Evolutionary conservation across 2,329 filamentous ascomycete species (phyloP).

Genomic region (Amesomyces nigricolor): DNA sequence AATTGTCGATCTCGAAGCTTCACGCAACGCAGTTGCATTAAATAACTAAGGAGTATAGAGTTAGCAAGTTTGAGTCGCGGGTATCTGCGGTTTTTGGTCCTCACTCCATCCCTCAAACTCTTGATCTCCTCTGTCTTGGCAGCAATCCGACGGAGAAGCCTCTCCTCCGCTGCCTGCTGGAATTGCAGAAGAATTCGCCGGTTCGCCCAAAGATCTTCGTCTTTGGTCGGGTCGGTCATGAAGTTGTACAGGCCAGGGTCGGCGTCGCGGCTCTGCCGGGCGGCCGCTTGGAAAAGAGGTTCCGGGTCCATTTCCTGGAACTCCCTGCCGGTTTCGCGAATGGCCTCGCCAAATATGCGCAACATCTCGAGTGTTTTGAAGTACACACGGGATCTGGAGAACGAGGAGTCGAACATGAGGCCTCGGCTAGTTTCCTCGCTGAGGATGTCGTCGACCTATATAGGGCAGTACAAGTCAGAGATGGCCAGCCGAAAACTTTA

Average conservation of each 20-base stretch:
- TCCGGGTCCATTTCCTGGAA: conserved; percentile 1
- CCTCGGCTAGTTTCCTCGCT: neutral
- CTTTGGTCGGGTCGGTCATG: neutral
- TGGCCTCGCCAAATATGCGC: conserved; percentile 5
- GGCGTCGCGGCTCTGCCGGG: neutral
- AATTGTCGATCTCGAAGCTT: conserved; percentile 8
- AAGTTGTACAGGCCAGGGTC: neutral
- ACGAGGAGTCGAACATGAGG: conserved; percentile 15
- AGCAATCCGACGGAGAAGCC: neutral
- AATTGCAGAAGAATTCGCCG: conserved; percentile 7
- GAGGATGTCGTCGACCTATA: conserved; percentile 1
- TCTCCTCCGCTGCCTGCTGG: neutral
- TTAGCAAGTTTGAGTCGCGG: no score
- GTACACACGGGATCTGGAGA: conserved; percentile 7
- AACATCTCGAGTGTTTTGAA: conserved; percentile 13
- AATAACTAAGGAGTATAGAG: no score
- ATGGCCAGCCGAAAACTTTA: rapidly evolving
- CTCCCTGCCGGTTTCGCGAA: conserved; percentile 7
- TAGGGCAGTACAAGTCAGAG: neutral
- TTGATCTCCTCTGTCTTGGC: conserved; percentile 15
- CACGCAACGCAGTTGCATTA: conserved; percentile 15
- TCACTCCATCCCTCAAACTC: conserved; percentile 14
- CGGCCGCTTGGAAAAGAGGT: neutral
- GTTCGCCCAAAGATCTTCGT: conserved; percentile 11
- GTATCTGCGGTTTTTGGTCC: no score